Conservation (phyloP, 805 yeast species). For the Pichia sporocuriosa region DNA sequence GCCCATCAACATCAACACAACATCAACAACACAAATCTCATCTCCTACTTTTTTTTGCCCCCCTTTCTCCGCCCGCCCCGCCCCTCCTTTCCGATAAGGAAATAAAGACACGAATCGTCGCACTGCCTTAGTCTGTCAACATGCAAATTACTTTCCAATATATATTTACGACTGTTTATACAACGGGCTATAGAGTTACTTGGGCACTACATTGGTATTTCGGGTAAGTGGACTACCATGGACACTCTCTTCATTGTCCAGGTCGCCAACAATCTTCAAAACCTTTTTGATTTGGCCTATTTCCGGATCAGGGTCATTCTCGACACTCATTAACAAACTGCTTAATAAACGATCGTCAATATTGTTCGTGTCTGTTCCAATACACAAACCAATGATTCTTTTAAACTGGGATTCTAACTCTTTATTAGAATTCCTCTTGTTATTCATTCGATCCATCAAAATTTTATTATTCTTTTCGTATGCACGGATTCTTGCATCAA, state of each 20-base stretch:
- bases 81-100: too few relatives aligned
- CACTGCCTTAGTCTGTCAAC: too few relatives aligned
- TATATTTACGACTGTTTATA: too few relatives aligned
- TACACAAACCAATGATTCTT: slow-evolving; percentile 81
- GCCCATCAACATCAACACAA: too few relatives aligned
- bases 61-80: too few relatives aligned
- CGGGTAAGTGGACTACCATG: too few relatives aligned
- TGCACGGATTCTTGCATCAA: slow-evolving; percentile 76
- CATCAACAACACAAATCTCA: too few relatives aligned
- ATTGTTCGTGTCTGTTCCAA: slow-evolving; percentile 74
- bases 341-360: slow-evolving; percentile 60
- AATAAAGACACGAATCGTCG: too few relatives aligned
- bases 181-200: too few relatives aligned
- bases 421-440: slow-evolving; percentile 46
- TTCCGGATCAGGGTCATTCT: slow-evolving; percentile 62
- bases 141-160: too few relatives aligned
- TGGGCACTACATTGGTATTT: too few relatives aligned
- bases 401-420: slow-evolving; percentile 72
- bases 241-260: slow-evolving; percentile 14
- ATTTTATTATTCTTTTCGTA: slow-evolving; percentile 62
- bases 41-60: too few relatives aligned
- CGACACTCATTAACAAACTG: slow-evolving; percentile 84
- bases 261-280: slow-evolving; percentile 28
- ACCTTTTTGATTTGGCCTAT: slow-evolving; percentile 30
- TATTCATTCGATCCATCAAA: slow-evolving; percentile 45